phyloP scores from a whole-genome alignment of 2,329 filamentous ascomycete genomes.

The Penicillium fuscoglaucum region DNA sequence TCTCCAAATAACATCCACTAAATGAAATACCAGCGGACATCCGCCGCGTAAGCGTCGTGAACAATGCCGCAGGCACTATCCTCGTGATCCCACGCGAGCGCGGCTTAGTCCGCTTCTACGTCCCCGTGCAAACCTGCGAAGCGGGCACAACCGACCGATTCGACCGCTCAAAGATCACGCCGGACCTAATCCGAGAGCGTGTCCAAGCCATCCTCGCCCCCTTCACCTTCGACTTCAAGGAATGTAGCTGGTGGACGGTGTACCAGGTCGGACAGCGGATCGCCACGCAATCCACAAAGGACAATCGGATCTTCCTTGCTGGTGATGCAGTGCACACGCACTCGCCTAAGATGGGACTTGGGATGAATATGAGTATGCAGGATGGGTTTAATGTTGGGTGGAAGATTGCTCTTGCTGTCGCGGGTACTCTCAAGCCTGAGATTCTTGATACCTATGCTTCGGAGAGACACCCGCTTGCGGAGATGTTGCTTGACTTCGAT shows the following conservation, averaged over 20 bases:
- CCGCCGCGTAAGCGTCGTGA: conserved; percentile 55
- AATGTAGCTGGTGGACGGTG: conserved; percentile 26
- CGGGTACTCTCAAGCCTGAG: conserved; percentile 38
- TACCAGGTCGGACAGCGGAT: conserved; percentile 28
- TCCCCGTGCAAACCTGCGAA: conserved; percentile 23
- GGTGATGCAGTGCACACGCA: conserved; percentile 29
- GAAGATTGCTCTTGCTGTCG: conserved; percentile 55
- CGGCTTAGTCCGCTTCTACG: conserved; percentile 24
- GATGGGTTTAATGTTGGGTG: conserved; percentile 57
- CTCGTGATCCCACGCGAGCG: conserved; percentile 30
- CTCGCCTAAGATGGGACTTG: conserved; percentile 26
- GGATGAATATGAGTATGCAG: conserved; percentile 50
- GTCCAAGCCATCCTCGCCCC: conserved; percentile 21
- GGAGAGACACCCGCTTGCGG: conserved; percentile 61
- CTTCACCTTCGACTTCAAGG: conserved; percentile 22
- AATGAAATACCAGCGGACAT: conserved; percentile 49
- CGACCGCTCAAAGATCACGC: conserved; percentile 23
- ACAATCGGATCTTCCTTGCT: conserved; percentile 20
- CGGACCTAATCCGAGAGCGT: conserved; percentile 18
- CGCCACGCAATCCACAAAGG: conserved; percentile 17
- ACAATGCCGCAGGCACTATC: conserved; percentile 53
- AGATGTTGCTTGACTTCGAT: conserved; percentile 67
- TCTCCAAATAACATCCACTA: not conserved
- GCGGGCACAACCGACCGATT: conserved; percentile 10
- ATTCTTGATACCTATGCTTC: conserved; percentile 54